Evolutionary conservation across 306 rosid genomes (phyloP), one percentile per base, ranked within the genome.

Genomic region (Phaseolus lunatus): DNA sequence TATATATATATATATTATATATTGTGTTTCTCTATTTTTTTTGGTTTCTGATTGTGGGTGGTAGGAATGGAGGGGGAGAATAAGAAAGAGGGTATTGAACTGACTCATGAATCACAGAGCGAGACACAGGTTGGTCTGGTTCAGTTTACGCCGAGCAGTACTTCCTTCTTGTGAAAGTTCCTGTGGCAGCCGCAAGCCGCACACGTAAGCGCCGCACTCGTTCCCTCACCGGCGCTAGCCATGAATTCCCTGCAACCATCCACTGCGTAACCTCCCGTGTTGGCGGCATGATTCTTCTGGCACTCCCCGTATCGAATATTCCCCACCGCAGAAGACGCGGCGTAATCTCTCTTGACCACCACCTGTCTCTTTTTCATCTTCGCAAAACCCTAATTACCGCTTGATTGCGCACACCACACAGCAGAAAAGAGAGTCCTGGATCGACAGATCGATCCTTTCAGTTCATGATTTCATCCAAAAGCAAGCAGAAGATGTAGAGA

Each of bases 131-230:
- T 7, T 39, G 44, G 15, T 35, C 6, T 5, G 7, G 2, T 9
- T 63, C 49, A 37, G 70, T 39, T 65, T 4, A 39, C 9, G 11
- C 18, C 31, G 50, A 39, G 89, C 29, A 90, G 67, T 29, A 27
- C 88, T 85, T 89, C 88, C 75, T 87, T 89, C 78, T 84, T 66
- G 50, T 94, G 98, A 39, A 94, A 94, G 76, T 85, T 94, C 57
- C 98, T 68, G 76, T 94, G 98, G 78, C 98, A 94, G 19, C 91
- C 96, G 9, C 98, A 94, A 63, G 97, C 97, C 0, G 98, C 98
- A 72, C 98, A 94, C 1, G 82, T 72, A 35, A 94, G 93, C 0
- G 87, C 96, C 27, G 64, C 88, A 44, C 53, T 31, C 6, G 94
- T 79, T 56, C 94, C 96, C 7, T 90, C 95, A 3, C 70, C 84